These are phyloP conservation scores for Ramaria rubella DNA, from an alignment of 768 basidiomycete species.

Conservation along the genomic window DNA sequence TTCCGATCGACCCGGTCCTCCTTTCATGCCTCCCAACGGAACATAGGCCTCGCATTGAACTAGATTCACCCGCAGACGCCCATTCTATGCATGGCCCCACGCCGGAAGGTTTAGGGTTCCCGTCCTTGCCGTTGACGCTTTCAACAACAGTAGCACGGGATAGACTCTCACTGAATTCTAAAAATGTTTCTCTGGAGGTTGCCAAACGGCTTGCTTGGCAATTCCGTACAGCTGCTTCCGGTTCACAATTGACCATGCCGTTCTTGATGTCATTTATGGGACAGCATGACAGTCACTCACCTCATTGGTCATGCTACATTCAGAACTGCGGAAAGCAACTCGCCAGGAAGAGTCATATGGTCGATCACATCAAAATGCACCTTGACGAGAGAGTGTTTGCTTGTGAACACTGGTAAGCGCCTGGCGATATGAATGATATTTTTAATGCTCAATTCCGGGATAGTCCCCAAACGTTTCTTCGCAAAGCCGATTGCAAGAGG, in stretches of 20 bases:
- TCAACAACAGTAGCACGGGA: not conserved
- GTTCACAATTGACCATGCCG: not conserved
- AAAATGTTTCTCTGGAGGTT: not conserved
- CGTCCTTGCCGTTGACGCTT: not conserved
- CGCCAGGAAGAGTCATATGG: not conserved
- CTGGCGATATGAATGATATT: not conserved
- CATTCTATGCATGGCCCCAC: not conserved
- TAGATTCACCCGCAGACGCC: not conserved
- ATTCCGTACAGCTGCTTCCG: not conserved
- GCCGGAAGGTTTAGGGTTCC: not conserved
- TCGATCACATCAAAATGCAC: slow-evolving; percentile 1
- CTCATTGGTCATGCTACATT: not conserved
- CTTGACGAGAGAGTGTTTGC: not conserved
- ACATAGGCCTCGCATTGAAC: no score
- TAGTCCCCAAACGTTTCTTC: not conserved
- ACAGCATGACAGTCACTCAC: not conserved
- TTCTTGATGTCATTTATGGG: not conserved
- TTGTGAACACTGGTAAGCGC: not conserved
- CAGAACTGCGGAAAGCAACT: not conserved
- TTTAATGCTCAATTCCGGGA: not conserved
- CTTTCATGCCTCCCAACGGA: not conserved
- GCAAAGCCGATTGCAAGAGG: slow-evolving; percentile 1
- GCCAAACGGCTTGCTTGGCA: not conserved
- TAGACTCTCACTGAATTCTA: not conserved
- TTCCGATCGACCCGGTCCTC: not conserved